Evolutionary conservation across 441 rosid species (phyloP), one percentile per base, ranked within the genome.

Genomic region (Francoa sonchifolia): DNA sequence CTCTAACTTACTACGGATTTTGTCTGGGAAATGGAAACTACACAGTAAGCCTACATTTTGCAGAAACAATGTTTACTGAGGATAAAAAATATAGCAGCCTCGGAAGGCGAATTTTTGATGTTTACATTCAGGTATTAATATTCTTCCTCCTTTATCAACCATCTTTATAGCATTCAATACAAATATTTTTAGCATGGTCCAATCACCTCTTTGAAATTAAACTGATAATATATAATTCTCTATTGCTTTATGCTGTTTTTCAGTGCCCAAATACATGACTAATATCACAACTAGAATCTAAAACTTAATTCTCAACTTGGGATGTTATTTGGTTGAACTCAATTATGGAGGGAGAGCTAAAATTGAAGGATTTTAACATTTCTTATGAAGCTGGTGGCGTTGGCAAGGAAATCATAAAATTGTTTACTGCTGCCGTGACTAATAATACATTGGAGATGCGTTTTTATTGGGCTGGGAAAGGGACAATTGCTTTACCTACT

Each of bases 391-490:
- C 92, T 49, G 72, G 76, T 11, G 90, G 85, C 25, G 44, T 66
- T 0, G 81, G 79, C 38, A 75, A 65, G 50, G 73, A 90, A 9
- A 35, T 79, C 38, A 43, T 55, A 19, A 73, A 65, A 68, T 38
- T 15, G 6, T 69, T 75, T 53, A 46, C 33, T 4, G 65, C 66
- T 6, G 37, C 14, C 25, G 71, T 82, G 47, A 77, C 69, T 1
- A 67, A 62, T 45, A 31, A 73, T 36, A 77, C 74, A 2, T 54
- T 86, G 48, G 72, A 86, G 79, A 77, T 82, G 27, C 85, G 63
- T 18, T 53, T 86, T 11, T 65, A 79, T 52, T 82, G 96, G 94
- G 85, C 82, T 50, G 96, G 86, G 14, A 84, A 62, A 62, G 94
- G 97, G 30, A 88, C 97, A 32, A 88, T 90, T 1, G 95, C 90